Conservation (phyloP, 208 protist species). For the Leptomonas pyrrhocoris region DNA sequence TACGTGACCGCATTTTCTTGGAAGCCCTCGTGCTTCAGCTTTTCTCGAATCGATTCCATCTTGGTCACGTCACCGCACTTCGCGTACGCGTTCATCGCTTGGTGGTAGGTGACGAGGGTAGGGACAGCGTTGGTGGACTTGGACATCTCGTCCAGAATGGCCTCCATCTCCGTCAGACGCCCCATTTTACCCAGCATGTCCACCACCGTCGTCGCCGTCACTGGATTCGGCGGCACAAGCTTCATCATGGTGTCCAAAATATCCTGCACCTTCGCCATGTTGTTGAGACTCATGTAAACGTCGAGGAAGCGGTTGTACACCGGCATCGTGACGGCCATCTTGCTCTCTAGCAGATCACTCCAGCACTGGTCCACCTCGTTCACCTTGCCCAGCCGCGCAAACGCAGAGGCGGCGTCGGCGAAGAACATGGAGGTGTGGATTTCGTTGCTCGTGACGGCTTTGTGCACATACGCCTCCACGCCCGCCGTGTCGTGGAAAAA, state of each 20-base stretch:
- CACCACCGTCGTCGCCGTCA: slow-evolving; percentile 91
- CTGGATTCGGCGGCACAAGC: slow-evolving; percentile 86
- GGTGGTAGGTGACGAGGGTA: slow-evolving; percentile 90
- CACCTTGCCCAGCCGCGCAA: slow-evolving; percentile 60
- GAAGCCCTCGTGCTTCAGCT: slow-evolving; percentile 70
- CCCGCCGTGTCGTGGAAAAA: slow-evolving; percentile 71
- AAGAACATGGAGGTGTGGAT: slow-evolving; percentile 79
- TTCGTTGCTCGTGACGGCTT: slow-evolving; percentile 46
- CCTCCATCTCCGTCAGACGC: slow-evolving; percentile 85
- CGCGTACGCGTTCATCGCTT: slow-evolving; percentile 91
- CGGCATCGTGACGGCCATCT: slow-evolving; percentile 82
- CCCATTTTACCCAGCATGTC: slow-evolving; percentile 94
- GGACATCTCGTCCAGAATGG: slow-evolving; percentile 86
- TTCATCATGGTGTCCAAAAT: slow-evolving; percentile 92
- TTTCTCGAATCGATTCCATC: slow-evolving; percentile 76
- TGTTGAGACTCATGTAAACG: slow-evolving; percentile 83
- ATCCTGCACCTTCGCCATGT: slow-evolving; percentile 85
- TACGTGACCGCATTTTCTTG: slow-evolving; percentile 86
- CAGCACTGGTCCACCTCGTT: slow-evolving; percentile 77
- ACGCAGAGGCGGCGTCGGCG: slow-evolving; percentile 75
- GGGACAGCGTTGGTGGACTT: slow-evolving; percentile 81
- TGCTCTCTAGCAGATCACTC: slow-evolving; percentile 70
- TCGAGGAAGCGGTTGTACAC: slow-evolving; percentile 93
- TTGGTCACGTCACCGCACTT: slow-evolving; percentile 89
- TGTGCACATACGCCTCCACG: slow-evolving; percentile 67